Evolutionary conservation across 177 flowering plant genomes (phyloP).

Genomic region (Tripterygium wilfordii): DNA sequence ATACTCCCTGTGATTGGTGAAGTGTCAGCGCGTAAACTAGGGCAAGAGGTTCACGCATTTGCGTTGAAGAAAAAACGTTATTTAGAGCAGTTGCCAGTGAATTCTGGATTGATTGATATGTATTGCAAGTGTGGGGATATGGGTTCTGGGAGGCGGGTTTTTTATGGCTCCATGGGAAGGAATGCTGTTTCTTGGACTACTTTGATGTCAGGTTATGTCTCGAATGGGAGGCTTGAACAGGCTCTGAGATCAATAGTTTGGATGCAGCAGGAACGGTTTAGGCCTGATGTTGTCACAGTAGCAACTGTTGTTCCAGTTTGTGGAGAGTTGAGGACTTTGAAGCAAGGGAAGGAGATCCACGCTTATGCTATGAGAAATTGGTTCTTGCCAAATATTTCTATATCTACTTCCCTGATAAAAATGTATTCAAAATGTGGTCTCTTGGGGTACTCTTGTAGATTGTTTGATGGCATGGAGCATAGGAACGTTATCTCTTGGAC

Average conservation of each 20-base stretch:
- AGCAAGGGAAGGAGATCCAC: constrained; percentile 78
- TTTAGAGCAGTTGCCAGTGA: constrained; percentile 46
- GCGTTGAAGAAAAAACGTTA: constrained; percentile 51
- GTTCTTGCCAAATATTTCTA: constrained; percentile 63
- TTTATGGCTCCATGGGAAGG: constrained; percentile 53
- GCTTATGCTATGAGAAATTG: constrained; percentile 63
- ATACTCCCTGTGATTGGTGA: constrained; percentile 77
- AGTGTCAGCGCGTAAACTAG: constrained; percentile 39
- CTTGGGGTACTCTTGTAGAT: constrained; percentile 33
- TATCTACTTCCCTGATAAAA: constrained; percentile 72
- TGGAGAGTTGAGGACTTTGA: constrained; percentile 53
- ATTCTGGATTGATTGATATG: constrained; percentile 76
- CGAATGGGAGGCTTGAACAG: constrained; percentile 69
- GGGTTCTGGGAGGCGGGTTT: constrained; percentile 59
- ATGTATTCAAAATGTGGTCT: constrained; percentile 80
- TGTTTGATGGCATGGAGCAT: constrained; percentile 52
- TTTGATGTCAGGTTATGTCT: constrained; percentile 68
- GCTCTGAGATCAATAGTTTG: constrained; percentile 74
- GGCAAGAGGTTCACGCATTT: constrained; percentile 74
- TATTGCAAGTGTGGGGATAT: constrained; percentile 82
- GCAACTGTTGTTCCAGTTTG: constrained; percentile 86
- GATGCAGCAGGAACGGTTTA: constrained; percentile 94
- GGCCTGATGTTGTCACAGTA: constrained; percentile 78
- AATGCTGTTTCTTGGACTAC: constrained; percentile 83
- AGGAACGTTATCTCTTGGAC: constrained; percentile 85